Percentiles rank a stretch among this genome's conserved stretches.
Evolutionary conservation across 2,329 filamentous ascomycete genomes (phyloP).

Genomic region (Niveomyces coronatus): DNA sequence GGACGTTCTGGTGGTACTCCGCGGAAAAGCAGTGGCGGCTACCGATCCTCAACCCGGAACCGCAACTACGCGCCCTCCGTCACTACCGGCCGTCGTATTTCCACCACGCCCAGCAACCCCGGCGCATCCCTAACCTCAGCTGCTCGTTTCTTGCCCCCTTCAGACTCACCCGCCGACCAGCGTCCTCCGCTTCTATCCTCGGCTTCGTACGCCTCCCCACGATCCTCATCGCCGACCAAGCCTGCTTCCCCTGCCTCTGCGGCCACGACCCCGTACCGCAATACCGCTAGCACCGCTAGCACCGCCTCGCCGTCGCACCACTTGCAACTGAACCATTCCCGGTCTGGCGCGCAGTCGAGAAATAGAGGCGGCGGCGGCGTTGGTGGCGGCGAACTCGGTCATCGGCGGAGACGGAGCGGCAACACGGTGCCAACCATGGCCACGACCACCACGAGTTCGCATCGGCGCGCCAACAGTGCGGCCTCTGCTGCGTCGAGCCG

Average conservation of each 20-base stretch:
- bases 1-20: conserved; percentile 13
- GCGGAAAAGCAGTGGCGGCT: conserved; percentile 17
- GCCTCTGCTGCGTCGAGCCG: conserved; percentile 31
- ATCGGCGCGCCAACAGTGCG: conserved; percentile 36
- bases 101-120: conserved; percentile 18
- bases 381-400: conserved; percentile 1
- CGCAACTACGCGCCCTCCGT: conserved; percentile 23
- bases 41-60: conserved; percentile 19
- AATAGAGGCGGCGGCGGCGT: not conserved
- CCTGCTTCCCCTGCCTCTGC: conserved; percentile 15
- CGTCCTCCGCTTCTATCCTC: conserved; percentile 25
- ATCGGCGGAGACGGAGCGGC: conserved; percentile 5
- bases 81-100: conserved; percentile 33
- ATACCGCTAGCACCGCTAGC: conserved; percentile 9
- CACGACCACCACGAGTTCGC: conserved; percentile 15
- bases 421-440: too few relatives aligned
- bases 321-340: not conserved
- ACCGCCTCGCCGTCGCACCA: conserved; percentile 5
- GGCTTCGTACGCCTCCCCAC: conserved; percentile 23
- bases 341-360: not conserved
- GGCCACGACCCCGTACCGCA: conserved; percentile 14
- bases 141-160: conserved; percentile 15
- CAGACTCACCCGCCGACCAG: conserved; percentile 22
- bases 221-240: conserved; percentile 30
- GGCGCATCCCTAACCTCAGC: conserved; percentile 17